Conservation (phyloP, 2,329 filamentous ascomycete genomes). For the Ophiocordyceps polyrhachis-furcata region DNA sequence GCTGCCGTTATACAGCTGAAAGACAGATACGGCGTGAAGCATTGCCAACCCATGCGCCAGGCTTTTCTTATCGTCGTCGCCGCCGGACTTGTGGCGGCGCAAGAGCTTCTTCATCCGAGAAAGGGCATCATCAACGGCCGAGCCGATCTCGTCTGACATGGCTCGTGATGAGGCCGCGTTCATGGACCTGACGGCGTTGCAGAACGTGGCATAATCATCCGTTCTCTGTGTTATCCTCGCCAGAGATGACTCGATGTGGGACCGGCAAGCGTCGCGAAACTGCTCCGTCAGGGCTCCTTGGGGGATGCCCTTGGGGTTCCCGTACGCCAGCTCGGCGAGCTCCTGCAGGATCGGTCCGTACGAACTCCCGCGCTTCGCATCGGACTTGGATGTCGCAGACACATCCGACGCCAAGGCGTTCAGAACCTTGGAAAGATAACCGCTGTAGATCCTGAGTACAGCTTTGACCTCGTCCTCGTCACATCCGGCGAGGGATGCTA, state of each 20-base stretch:
- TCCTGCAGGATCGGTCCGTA: conserved; percentile 27
- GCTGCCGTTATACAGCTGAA: conserved; percentile 83
- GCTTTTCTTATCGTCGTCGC: conserved; percentile 17
- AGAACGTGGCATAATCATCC: conserved; percentile 33
- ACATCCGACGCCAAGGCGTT: conserved; percentile 15
- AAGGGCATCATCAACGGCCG: conserved; percentile 32
- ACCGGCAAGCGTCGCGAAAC: conserved; percentile 33
- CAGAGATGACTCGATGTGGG: conserved; percentile 37
- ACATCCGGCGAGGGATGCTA: conserved; percentile 11
- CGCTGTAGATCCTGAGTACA: conserved; percentile 28
- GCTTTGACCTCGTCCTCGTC: conserved; percentile 11
- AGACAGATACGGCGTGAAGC: conserved; percentile 64
- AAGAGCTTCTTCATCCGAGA: conserved; percentile 33
- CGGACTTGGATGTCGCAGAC: conserved; percentile 8
- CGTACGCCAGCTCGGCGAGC: conserved; percentile 37
- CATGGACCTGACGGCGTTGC: conserved; percentile 33
- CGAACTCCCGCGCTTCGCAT: conserved; percentile 8
- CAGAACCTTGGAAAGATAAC: conserved; percentile 34
- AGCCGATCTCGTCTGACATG: conserved; percentile 36
- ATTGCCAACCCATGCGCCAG: conserved; percentile 51
- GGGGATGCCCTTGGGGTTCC: conserved; percentile 21
- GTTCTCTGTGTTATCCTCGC: conserved; percentile 35
- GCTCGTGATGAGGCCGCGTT: conserved; percentile 29
- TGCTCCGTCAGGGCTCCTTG: conserved; percentile 29
- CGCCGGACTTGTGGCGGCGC: conserved; percentile 17